Evolutionary conservation across 2,329 filamentous ascomycete genomes (phyloP).

Genomic region (Colletotrichum orbiculare): DNA sequence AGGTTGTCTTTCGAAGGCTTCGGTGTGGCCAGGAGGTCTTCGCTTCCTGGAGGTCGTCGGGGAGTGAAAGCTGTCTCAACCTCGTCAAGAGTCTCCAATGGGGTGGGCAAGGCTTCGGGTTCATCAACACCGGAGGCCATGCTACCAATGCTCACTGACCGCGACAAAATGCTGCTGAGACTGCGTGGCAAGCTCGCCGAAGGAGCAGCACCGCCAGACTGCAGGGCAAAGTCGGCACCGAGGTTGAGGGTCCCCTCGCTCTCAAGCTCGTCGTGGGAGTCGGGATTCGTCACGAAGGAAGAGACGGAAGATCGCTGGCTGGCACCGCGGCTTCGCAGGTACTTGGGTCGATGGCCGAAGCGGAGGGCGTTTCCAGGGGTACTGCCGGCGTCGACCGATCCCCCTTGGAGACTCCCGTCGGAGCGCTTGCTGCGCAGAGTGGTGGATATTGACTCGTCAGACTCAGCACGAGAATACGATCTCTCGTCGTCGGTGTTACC

Average conservation of each 20-base stretch:
- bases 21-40: slow-evolving; percentile 74
- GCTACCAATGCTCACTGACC: slow-evolving; percentile 88
- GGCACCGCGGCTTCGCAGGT: slow-evolving; percentile 65
- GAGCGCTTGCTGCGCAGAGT: slow-evolving; percentile 47
- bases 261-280: slow-evolving; percentile 69
- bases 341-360: slow-evolving; percentile 63
- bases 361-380: slow-evolving; percentile 60
- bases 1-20: slow-evolving; percentile 66
- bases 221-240: slow-evolving; percentile 81
- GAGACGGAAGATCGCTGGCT: slow-evolving; percentile 72
- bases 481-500: slow-evolving; percentile 43
- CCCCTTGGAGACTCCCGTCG: slow-evolving; percentile 45
- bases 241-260: slow-evolving; percentile 78
- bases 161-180: slow-evolving; percentile 69
- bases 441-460: slow-evolving; percentile 39
- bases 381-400: slow-evolving; percentile 55
- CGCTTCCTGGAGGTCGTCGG: slow-evolving; percentile 48
- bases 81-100: slow-evolving; percentile 63
- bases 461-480: slow-evolving; percentile 45
- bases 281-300: slow-evolving; percentile 65
- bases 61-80: slow-evolving; percentile 53
- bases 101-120: slow-evolving; percentile 57
- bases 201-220: slow-evolving; percentile 81
- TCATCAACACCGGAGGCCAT: slow-evolving; percentile 83
- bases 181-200: slow-evolving; percentile 61